Evolutionary conservation across 805 yeast species (phyloP), one percentile per base, ranked within the genome.

Genomic region (Ogataea pilisensis): DNA sequence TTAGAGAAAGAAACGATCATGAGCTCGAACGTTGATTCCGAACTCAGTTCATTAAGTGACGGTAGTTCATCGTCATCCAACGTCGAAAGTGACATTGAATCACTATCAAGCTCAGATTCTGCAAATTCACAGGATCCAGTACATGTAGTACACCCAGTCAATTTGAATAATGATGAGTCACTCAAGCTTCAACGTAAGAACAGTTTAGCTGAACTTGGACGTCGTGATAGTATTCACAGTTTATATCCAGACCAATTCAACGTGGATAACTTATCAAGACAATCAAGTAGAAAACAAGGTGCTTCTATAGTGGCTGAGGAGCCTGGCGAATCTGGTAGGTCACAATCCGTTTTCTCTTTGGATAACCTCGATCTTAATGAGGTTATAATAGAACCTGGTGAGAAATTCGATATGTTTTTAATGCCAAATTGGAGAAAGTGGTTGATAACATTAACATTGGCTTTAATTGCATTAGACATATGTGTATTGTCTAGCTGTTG

Each of bases 401-500:
- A 50, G 24, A 41, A 38, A 20, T 42, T 39, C 36, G 52, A 54
- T 30, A 35, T 47, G 39, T 39, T 37, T 18, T 35, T 33, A 29
- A 30, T 73, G 68, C 70, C 85, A 1, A 42, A 39, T 5, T 54
- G 64, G 52, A 68, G 74, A 37, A 83, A 81, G 57, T 80, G 85
- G 79, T 54, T 64, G 34, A 68, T 80, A 29, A 73, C 87, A 0
- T 33, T 69, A 33, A 61, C 77, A 8, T 67, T 81, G 8, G 79
- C 86, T 1, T 11, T 66, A 8, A 66, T 80, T 5, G 75, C 86
- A 33, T 68, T 82, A 42, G 71, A 78, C 39, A 77, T 82, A 31
- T 82, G 90, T 0, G 70, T 82, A 60, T 75, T 84, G 6, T 82
- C 90, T 0, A 83, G 89, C 0, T 70, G 76, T 35, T 85, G 82